Evolutionary conservation across 768 basidiomycete genomes (phyloP), one percentile per base, ranked within the genome.

Genomic region (Podaxis sp.): DNA sequence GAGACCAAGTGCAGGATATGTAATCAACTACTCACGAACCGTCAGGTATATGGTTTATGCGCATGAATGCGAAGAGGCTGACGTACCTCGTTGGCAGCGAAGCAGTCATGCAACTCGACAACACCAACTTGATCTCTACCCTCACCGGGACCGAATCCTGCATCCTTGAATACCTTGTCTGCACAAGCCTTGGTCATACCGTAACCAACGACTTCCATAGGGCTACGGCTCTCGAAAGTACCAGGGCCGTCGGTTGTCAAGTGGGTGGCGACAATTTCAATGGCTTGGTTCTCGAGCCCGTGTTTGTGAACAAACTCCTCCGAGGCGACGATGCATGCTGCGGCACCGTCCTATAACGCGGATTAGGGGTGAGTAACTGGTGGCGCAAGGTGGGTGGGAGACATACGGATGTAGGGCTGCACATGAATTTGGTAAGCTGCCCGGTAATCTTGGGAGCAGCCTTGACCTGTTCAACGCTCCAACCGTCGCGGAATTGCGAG

Each of bases 41-140:
- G 46, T 43, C 27, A 55, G 41, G 2, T 15, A 22, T 36, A 15
- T 22, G 19, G 1, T 33, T 37, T 2, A 49, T 4, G 9, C 46
- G 29, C 12, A 50, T 41, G 37, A 27, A 27, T 61, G 17, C 22
- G 46, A 49, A 43, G 27, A 61, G 19, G 38, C 25, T 37, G 43
- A 47, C 75, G 11, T 66, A 86, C 91, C 80, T 94, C 91, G 68
- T 93, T 91, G 9, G 89, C 80, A 61, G 91, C 82, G 71, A 93
- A 94, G 71, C 93, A 94, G 67, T 94, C 93, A 64, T 94, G 93
- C 7, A 94, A 78, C 71, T 95, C 93, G 6, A 94, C 75, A 0
- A 94, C 91, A n/a, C 90, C 90, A 13, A 94, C 87, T 61, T 89
- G 81, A 62, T 91, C 85, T 49, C 91, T 76, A 7, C 82, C 89